Conservation (phyloP, 257 asterid genomes). For the Solanum clarkiae region DNA sequence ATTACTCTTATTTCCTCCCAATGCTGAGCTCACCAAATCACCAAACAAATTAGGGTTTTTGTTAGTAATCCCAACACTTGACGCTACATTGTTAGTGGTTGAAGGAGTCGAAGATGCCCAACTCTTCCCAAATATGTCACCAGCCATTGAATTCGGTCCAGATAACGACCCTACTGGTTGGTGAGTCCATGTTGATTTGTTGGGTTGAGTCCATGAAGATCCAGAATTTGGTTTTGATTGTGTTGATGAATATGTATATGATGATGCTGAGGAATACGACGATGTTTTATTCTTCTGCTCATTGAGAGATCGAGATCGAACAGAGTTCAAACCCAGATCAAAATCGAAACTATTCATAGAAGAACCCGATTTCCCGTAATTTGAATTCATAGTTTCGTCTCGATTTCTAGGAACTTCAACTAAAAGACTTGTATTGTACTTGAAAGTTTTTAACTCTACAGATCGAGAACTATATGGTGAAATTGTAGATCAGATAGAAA, state of each 20-base stretch:
- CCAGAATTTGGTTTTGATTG: slow-evolving; percentile 33
- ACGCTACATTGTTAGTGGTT: background rate
- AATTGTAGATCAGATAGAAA: background rate
- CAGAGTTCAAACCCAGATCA: slow-evolving; percentile 67
- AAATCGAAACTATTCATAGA: slow-evolving; percentile 58
- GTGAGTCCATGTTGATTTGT: slow-evolving; percentile 67
- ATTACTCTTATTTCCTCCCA: slow-evolving; percentile 49
- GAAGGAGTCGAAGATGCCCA: slow-evolving; percentile 63
- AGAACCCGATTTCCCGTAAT: slow-evolving; percentile 54
- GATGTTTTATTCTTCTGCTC: slow-evolving; percentile 47
- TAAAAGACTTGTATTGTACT: background rate
- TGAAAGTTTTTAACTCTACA: background rate
- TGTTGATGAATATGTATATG: slow-evolving; percentile 22
- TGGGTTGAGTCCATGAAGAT: slow-evolving; percentile 44
- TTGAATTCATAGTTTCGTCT: slow-evolving; percentile 45
- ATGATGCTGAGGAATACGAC: slow-evolving; percentile 10
- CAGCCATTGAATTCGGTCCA: slow-evolving; percentile 80
- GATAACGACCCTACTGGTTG: slow-evolving; percentile 57
- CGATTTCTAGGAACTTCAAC: background rate
- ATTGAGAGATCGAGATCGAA: slow-evolving; percentile 45
- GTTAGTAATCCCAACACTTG: slow-evolving; percentile 42
- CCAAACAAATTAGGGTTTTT: slow-evolving; percentile 83
- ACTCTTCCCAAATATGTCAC: slow-evolving; percentile 82
- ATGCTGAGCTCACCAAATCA: slow-evolving; percentile 66
- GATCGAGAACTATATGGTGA: background rate